Base-by-base conservation (phyloP, 2,329 filamentous ascomycete genomes). In the Trichophyton equinum region DNA sequence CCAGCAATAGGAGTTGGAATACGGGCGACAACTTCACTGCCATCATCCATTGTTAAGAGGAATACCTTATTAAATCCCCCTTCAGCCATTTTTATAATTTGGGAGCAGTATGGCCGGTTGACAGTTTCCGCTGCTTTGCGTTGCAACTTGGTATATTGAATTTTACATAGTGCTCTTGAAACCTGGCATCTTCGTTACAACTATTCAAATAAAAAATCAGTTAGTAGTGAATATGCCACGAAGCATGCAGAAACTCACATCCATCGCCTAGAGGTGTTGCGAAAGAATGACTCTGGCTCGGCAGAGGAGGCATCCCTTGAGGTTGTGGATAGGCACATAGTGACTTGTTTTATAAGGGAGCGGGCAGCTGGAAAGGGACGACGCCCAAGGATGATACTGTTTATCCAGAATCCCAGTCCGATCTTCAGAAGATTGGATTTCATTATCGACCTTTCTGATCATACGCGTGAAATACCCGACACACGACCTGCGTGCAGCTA, bases 1-100 rank as follows among this genome's bases (percentile, higher is more conserved):
- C 69, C 70, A 2, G 68, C 69, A 56, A 65, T 64, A 0, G 65
- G 66, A 30, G 66, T 68, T 9, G 68, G 68, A 49, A 70, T 64
- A 1, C 67, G 64, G 2, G 65, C 68, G 36, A 71, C 47, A 7
- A 69, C 60, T 60, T 65, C 63, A 18, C 58, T 56, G 20, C 65
- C 65, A 60, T 70, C 58, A 30, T 61, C 51, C 64, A 68, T 64
- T 7, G 65, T 67, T 36, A 69, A 56, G 2, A 65, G 42, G 25
- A 71, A 69, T 8, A 59, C 63, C 40, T 67, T 67, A 49, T 71
- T 70, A 62, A 68, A 69, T 1, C 64, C 68, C 0, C 69, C 70
- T 58, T 71, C 70, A 5, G 68, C 68, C 55, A 71, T 56, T 59
- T 72, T 72, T 8, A 56, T 46, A 18, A 71, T 68, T 47, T 61